Conservation (phyloP, 2,329 filamentous ascomycete genomes). For the Monascus ruber region DNA sequence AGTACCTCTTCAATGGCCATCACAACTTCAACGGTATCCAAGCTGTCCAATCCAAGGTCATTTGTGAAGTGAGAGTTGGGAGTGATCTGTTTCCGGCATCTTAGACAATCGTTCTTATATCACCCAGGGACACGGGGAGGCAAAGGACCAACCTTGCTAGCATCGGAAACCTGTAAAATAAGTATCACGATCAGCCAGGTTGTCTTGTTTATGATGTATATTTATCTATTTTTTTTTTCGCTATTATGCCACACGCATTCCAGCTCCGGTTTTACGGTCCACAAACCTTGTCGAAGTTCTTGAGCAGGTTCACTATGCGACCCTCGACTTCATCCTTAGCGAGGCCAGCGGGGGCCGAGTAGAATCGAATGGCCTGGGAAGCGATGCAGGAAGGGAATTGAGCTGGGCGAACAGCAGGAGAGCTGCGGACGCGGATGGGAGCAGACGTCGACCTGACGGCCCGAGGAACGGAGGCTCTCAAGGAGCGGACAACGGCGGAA, state of each 20-base stretch:
- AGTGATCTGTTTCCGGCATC: conserved; percentile 54
- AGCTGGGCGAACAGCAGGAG: conserved; percentile 50
- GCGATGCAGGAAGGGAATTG: conserved; percentile 51
- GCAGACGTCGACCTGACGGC: conserved; percentile 42
- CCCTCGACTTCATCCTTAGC: conserved; percentile 77
- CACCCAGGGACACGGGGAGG: not conserved
- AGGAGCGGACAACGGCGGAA: conserved; percentile 69
- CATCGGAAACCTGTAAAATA: conserved; percentile 23
- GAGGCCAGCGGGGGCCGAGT: conserved; percentile 71
- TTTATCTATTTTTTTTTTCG: not conserved
- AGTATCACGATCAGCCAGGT: not conserved
- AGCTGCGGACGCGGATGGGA: conserved; percentile 48
- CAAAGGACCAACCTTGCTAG: conserved; percentile 26
- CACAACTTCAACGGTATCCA: conserved; percentile 98
- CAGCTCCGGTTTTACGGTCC: conserved; percentile 2
- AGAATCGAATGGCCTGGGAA: conserved; percentile 65
- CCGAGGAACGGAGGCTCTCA: conserved; percentile 45
- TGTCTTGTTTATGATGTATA: not conserved
- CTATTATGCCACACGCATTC: not conserved
- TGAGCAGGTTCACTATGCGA: conserved; percentile 81
- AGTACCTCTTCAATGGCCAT: conserved; percentile 98
- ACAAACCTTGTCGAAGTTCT: conserved; percentile 92
- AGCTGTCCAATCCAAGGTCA: conserved; percentile 90
- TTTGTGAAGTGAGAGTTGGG: conserved; percentile 83
- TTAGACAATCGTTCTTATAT: conserved; percentile 1